Conservation (phyloP, 2,329 filamentous ascomycete species). For the Tolypocladium amazonense region DNA sequence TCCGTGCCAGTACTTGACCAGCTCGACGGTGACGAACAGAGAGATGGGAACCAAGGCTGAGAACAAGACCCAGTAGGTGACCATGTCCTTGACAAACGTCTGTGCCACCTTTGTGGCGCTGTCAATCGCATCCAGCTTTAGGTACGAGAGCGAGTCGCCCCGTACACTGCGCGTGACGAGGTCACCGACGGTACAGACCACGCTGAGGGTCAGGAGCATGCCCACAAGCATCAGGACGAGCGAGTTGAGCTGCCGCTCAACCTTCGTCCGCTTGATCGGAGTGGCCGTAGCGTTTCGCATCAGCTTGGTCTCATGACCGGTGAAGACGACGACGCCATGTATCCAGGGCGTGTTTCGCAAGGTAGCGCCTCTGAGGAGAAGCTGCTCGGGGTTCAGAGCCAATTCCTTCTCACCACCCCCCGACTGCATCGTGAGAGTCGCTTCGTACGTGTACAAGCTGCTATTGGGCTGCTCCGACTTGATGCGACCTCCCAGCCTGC, state of each 20-base stretch:
- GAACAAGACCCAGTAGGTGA: slow-evolving; percentile 98
- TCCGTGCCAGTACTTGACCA: slow-evolving; percentile 98
- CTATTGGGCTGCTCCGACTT: slow-evolving; percentile 97
- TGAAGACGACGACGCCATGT: slow-evolving; percentile 88
- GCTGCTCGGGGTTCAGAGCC: slow-evolving; percentile 80
- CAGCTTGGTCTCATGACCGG: slow-evolving; percentile 91
- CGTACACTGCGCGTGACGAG: slow-evolving; percentile 63
- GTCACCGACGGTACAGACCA: slow-evolving; percentile 87
- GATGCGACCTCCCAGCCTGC: slow-evolving; percentile 73
- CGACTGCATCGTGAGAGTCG: slow-evolving; percentile 80
- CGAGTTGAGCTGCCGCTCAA: slow-evolving; percentile 86
- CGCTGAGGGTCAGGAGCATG: slow-evolving; percentile 73
- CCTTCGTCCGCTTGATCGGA: slow-evolving; percentile 94
- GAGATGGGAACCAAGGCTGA: slow-evolving; percentile 95
- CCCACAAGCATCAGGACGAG: slow-evolving; percentile 84
- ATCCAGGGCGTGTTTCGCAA: slow-evolving; percentile 96
- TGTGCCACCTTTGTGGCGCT: slow-evolving; percentile 45
- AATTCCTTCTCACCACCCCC: slow-evolving; percentile 91
- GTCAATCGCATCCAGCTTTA: slow-evolving; percentile 54
- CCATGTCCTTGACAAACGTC: slow-evolving; percentile 86
- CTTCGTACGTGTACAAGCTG: slow-evolving; percentile 96
- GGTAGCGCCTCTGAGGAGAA: slow-evolving; percentile 85
- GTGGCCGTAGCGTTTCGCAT: slow-evolving; percentile 97
- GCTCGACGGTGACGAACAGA: slow-evolving; percentile 91
- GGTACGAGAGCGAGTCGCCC: slow-evolving; percentile 56